Conservation (phyloP, 345 rosid genomes). For the Salix udensis region DNA sequence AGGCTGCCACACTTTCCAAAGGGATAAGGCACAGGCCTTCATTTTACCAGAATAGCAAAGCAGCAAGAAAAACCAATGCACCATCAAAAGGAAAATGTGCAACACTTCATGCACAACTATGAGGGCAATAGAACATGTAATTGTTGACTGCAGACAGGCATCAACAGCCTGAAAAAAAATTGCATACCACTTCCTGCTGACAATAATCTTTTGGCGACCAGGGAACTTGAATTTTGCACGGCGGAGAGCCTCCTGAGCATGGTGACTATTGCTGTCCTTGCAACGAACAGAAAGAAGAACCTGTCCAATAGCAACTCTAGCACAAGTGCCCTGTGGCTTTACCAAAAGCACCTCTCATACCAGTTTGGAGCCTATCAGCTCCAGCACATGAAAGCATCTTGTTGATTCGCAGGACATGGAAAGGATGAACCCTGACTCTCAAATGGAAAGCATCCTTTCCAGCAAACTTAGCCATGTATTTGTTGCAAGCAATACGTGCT, state of each 20-base stretch:
- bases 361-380: conserved; percentile 85
- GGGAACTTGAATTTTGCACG: conserved; percentile 79
- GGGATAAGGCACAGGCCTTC: too few species aligned
- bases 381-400: conserved; percentile 90
- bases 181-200: conserved; percentile 69
- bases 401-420: conserved; percentile 75
- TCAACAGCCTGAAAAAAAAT: background rate
- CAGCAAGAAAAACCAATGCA: background rate
- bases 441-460: conserved; percentile 80
- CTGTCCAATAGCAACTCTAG: conserved; percentile 74
- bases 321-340: conserved; percentile 71
- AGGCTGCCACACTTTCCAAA: too few species aligned
- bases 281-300: conserved; percentile 75
- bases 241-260: conserved; percentile 80
- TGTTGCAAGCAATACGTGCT: conserved; percentile 80
- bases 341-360: conserved; percentile 80
- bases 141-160: background rate
- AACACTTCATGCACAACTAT: background rate
- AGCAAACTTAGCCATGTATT: conserved; percentile 66
- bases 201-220: conserved; percentile 75
- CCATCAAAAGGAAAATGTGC: background rate
- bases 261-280: conserved; percentile 58
- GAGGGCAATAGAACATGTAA: background rate
- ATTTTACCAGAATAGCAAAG: too few species aligned
- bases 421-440: conserved; percentile 72